Base-by-base conservation (phyloP, 805 yeast genomes). In the Myxozyma vanderwaltii region DNA sequence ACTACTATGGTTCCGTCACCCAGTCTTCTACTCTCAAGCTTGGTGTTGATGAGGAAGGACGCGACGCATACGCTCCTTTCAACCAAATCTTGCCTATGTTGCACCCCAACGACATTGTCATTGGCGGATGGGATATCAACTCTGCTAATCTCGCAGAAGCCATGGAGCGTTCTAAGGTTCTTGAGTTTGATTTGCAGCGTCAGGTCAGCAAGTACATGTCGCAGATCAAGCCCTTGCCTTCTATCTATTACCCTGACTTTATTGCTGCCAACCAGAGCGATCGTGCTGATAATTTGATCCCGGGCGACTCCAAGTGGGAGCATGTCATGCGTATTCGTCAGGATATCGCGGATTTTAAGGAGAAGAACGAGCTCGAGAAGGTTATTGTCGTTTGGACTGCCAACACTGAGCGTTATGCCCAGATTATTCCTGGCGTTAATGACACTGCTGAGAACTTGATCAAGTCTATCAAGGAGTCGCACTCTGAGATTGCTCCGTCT, bases 321-420 rank as follows among this genome's bases (percentile, higher is more conserved):
- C 97, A 91, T 72, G 95, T 91, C 63, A 91, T 88, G 79, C 83
- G 78, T 64, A 85, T 91, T 75, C 88, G 97, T 76, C 77, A 80
- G 56, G 97, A 91, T 74, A 91, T 91, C 69, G 61, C 81, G 67
- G 83, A 83, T 35, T 91, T 91, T 80, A 91, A 91, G 76, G 71
- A 72, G 40, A 74, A 78, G 63, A 89, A 92, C 72, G 73, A 76
- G 39, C 83, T 91, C 70, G 97, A 91, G 75, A 88, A 86, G 73
- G 95, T 92, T 56, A 84, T 91, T 71, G 88, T 92, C 48, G 80
- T 91, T 71, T 91, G 98, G 98, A 91, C 97, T 46, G 98, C 98
- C 57, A 92, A 91, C 78, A 91, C 98, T 56, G 98, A 91, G 78
- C 85, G 97, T 73, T 91, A 87, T 73, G 83, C 95, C 45, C 91